phyloP scores from a whole-genome alignment of 192 early-diverging fungal species.

The Linnemannia elongata region DNA sequence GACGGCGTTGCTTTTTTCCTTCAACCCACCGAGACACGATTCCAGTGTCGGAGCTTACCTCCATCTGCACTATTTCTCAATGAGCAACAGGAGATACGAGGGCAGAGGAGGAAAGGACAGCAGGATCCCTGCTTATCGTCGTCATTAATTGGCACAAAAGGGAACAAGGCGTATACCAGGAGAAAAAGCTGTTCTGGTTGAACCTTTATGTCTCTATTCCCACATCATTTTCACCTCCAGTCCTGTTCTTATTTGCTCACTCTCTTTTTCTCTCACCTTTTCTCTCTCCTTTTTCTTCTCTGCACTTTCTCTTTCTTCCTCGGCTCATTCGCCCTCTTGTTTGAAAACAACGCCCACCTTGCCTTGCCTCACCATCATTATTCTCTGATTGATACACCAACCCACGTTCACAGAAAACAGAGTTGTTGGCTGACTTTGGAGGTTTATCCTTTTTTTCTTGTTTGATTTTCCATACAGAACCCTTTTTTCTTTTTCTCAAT shows the following conservation, averaged over 20 bases:
- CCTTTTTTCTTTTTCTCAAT: not conserved
- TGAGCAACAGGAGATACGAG: not conserved
- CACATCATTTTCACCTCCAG: slow-evolving; percentile 1
- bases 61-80: not conserved
- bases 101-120: not conserved
- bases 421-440: not conserved
- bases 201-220: not conserved
- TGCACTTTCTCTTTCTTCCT: slow-evolving; percentile 5
- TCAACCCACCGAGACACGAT: not conserved
- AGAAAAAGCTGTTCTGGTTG: not conserved
- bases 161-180: slow-evolving; percentile 41
- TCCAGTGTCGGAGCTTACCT: not conserved
- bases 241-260: not conserved
- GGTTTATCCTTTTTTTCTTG: not conserved
- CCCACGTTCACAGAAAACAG: slow-evolving; percentile 1
- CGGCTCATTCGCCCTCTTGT: not conserved
- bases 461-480: slow-evolving; percentile 3
- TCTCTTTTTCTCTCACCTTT: not conserved
- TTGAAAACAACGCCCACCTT: not conserved
- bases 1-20: not conserved
- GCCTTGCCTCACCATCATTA: not conserved
- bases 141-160: slow-evolving; percentile 36
- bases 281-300: not conserved
- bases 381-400: not conserved
- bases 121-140: slow-evolving; percentile 17